These are phyloP conservation scores for Byssoonygena ceratinophila DNA, from an alignment of 2,329 filamentous ascomycete genomes.

Conservation along the genomic window DNA sequence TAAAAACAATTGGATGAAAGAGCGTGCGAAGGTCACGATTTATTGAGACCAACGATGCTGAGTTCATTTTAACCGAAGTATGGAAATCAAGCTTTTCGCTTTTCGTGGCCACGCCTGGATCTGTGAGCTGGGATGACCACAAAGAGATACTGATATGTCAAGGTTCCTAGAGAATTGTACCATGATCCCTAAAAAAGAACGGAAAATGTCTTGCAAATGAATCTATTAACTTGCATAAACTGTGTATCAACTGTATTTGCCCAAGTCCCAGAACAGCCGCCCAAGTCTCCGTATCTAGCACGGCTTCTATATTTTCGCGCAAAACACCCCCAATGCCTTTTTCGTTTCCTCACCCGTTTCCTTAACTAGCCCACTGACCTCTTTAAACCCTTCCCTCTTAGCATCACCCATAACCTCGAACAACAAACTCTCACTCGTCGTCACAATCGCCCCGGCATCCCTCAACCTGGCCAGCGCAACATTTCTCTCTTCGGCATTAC, in stretches of 20 bases:
- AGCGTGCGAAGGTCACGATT: slow-evolving; percentile 28
- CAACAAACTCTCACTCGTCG: slow-evolving; percentile 77
- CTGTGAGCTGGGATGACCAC: too few species aligned
- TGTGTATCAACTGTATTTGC: background rate
- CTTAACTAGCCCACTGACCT: slow-evolving; percentile 66
- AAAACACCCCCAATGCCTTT: slow-evolving; percentile 54
- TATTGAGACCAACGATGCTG: background rate
- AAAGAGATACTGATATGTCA: too few species aligned
- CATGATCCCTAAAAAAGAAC: too few species aligned
- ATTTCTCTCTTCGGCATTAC: slow-evolving; percentile 68
- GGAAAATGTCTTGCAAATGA: too few species aligned
- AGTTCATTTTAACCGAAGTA: too few species aligned
- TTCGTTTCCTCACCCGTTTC: slow-evolving; percentile 62
- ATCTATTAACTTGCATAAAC: background rate
- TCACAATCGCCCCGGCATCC: slow-evolving; percentile 65
- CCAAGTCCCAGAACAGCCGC: background rate
- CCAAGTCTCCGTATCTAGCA: background rate
- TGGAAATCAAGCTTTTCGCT: background rate
- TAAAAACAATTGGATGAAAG: slow-evolving; percentile 25
- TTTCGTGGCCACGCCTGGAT: too few species aligned
- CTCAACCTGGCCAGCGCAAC: slow-evolving; percentile 68
- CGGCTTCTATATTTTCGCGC: slow-evolving; percentile 39
- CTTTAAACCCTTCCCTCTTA: slow-evolving; percentile 56
- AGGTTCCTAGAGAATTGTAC: too few species aligned
- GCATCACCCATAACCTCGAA: slow-evolving; percentile 88